phyloP scores from a whole-genome alignment of 768 basidiomycete genomes.

The Pleurotus sapidus region DNA sequence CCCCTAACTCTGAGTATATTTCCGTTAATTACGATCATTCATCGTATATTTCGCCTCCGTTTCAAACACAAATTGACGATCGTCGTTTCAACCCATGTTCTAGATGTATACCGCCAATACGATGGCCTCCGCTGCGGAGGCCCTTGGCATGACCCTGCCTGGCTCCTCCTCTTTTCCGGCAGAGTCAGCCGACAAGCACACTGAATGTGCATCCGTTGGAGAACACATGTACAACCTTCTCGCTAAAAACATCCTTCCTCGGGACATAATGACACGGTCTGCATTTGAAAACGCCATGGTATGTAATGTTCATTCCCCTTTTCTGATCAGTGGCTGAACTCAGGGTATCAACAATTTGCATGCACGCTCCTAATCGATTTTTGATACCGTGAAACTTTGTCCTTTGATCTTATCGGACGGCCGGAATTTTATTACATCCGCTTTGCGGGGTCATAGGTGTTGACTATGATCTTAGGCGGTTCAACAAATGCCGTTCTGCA shows the following conservation, averaged over 20 bases:
- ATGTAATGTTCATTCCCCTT: constrained; percentile 13
- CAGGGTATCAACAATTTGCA: background rate
- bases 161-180: constrained; percentile 98
- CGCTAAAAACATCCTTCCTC: constrained; percentile 87
- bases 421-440: constrained; percentile 6
- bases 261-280: constrained; percentile 94
- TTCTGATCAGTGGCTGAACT: constrained; percentile 5
- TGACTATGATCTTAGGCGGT: constrained; percentile 96
- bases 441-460: constrained; percentile 49
- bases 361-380: background rate
- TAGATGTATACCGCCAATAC: constrained; percentile 99
- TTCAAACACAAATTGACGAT: background rate
- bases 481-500: constrained; percentile 98
- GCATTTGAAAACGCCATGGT: constrained; percentile 99
- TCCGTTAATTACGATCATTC: background rate
- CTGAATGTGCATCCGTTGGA: constrained; percentile 82
- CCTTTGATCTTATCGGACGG: background rate
- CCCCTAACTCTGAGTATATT: background rate
- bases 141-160: constrained; percentile 92
- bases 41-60: background rate
- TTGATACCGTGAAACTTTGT: background rate
- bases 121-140: constrained; percentile 95
- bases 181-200: constrained; percentile 82
- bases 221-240: constrained; percentile 82
- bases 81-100: background rate